Percentiles rank a stretch among this genome's conserved stretches.
Conservation (phyloP, 441 rosid genomes). For the Mallotus japonicus region DNA sequence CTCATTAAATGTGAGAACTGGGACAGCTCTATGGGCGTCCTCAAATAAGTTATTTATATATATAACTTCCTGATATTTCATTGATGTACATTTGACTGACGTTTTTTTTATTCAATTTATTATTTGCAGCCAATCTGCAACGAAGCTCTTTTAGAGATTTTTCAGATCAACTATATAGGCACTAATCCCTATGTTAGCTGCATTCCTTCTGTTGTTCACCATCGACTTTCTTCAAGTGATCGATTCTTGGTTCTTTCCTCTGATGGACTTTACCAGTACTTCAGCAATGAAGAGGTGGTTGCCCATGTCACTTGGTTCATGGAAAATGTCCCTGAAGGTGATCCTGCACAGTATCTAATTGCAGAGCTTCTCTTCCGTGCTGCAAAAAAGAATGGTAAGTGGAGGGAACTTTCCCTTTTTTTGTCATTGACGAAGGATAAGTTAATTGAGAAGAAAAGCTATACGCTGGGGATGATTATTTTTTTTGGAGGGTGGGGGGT, state of each 20-base stretch:
- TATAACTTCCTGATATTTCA: constrained; percentile 1
- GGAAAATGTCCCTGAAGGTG: constrained; percentile 92
- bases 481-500: too few species aligned
- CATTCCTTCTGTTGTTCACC: constrained; percentile 72
- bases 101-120: constrained; percentile 19
- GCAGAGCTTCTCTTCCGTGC: constrained; percentile 94
- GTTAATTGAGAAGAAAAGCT: too few species aligned
- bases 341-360: constrained; percentile 94
- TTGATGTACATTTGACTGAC: constrained; percentile 17
- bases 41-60: neutral
- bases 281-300: constrained; percentile 93
- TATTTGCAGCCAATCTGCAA: constrained; percentile 76
- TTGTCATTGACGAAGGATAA: neutral
- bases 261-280: constrained; percentile 90
- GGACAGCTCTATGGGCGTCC: neutral
- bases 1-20: neutral
- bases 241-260: constrained; percentile 87
- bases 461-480: too few species aligned
- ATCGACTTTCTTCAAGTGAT: constrained; percentile 80
- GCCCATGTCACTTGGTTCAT: constrained; percentile 97
- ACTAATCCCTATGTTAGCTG: constrained; percentile 73
- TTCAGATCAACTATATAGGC: constrained; percentile 72
- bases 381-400: constrained; percentile 88
- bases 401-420: constrained; percentile 6
- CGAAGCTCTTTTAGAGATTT: constrained; percentile 79